These are phyloP conservation scores for Phenoliferia sp. DNA, from an alignment of 1,284 basidiomycete genomes.

Conservation along the genomic window DNA sequence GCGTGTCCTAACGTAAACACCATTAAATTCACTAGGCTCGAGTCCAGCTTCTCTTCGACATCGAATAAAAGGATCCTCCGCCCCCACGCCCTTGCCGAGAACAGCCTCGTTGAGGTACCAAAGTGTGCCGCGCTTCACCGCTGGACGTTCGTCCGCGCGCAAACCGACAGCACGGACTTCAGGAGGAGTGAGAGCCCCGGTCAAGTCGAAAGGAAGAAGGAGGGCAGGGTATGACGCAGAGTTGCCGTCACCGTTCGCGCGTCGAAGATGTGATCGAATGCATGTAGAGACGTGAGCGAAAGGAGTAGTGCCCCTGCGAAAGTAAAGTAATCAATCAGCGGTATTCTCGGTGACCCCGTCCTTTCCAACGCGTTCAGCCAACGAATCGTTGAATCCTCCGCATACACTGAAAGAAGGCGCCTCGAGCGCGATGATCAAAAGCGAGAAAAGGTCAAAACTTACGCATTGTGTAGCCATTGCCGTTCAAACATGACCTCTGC, in stretches of 20 bases:
- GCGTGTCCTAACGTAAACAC: conserved; percentile 16
- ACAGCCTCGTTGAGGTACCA: conserved; percentile 37
- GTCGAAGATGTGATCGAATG: conserved; percentile 36
- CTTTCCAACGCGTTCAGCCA: not conserved
- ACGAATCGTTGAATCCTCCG: not conserved
- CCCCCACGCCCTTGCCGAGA: conserved; percentile 25
- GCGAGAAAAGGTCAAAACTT: conserved; percentile 9
- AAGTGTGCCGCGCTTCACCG: conserved; percentile 38
- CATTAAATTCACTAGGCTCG: conserved; percentile 15
- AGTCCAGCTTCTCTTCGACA: conserved; percentile 26
- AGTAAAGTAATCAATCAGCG: not conserved
- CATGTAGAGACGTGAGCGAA: conserved; percentile 37
- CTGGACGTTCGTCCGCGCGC: conserved; percentile 33
- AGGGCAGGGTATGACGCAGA: conserved; percentile 31
- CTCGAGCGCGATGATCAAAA: not conserved
- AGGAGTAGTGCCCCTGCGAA: conserved; percentile 36
- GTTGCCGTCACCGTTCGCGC: conserved; percentile 11
- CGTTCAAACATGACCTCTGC: conserved; percentile 34
- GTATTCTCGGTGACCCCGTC: not conserved
- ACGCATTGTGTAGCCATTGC: conserved; percentile 34
- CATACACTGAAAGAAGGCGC: not conserved
- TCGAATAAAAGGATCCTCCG: conserved; percentile 28
- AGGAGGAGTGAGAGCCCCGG: conserved; percentile 27
- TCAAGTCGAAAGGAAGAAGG: conserved; percentile 35
- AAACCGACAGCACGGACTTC: conserved; percentile 36